Percentiles rank a stretch among this genome's conserved stretches.
These are phyloP conservation scores for Dactylonectria estremocensis DNA, from an alignment of 2,329 filamentous ascomycete species.

Conservation along the genomic window DNA sequence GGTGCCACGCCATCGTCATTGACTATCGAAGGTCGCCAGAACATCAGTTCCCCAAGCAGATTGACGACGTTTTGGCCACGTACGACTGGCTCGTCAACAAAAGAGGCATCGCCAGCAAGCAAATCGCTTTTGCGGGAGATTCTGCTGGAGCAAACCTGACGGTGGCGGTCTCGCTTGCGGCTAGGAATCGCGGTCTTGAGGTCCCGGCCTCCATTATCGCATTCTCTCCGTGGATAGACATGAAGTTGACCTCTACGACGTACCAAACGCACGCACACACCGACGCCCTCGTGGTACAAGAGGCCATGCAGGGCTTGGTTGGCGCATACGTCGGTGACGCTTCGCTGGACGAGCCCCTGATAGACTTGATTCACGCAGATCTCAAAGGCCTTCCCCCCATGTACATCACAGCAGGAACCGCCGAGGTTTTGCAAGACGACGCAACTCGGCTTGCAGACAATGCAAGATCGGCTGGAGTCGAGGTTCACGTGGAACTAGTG, in stretches of 20 bases:
- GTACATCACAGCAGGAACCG: conserved; percentile 5
- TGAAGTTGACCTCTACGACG: not conserved
- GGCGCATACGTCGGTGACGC: conserved; percentile 1
- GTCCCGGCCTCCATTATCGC: conserved; percentile 1
- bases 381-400: conserved; percentile 9
- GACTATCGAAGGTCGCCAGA: conserved; percentile 12
- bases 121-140: conserved; percentile 11
- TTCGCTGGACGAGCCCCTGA: conserved; percentile 1
- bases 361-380: conserved; percentile 6
- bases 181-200: not conserved
- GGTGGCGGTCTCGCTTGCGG: conserved; percentile 8
- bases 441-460: not conserved
- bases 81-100: conserved; percentile 3
- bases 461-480: conserved; percentile 1
- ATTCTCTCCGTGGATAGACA: conserved; percentile 17
- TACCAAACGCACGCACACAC: not conserved
- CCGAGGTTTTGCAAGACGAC: conserved; percentile 11
- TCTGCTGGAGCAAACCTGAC: conserved; percentile 18
- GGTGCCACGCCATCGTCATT: conserved; percentile 4
- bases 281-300: conserved; percentile 8
- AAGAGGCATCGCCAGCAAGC: not conserved
- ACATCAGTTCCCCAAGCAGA: conserved; percentile 11
- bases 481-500: conserved; percentile 1
- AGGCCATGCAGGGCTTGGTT: conserved; percentile 6
- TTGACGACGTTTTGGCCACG: not conserved